Conservation (phyloP, 1,284 basidiomycete species). For the Leccinum fuscescens region DNA sequence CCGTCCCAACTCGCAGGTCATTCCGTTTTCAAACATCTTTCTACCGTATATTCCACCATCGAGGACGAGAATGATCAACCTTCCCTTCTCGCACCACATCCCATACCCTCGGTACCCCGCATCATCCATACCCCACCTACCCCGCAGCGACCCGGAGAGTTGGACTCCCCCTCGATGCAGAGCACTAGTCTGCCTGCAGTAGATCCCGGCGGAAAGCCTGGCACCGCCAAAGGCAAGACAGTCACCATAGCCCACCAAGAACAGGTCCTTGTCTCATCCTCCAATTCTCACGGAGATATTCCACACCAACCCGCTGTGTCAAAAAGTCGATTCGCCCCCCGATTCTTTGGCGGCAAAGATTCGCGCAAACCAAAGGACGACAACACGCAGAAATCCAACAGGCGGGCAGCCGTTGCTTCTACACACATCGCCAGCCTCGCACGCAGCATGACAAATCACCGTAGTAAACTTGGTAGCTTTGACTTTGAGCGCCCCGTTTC, state of each 20-base stretch:
- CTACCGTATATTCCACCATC: conserved; percentile 28
- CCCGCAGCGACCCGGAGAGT: conserved; percentile 33
- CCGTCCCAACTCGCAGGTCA: conserved; percentile 12
- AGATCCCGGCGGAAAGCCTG: conserved; percentile 10
- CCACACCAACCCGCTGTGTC: conserved; percentile 5
- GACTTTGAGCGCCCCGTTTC: conserved; percentile 67
- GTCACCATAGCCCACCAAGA: conserved; percentile 22
- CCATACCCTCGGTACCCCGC: conserved; percentile 26
- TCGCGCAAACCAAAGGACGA: conserved; percentile 22
- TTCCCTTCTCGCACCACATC: conserved; percentile 14
- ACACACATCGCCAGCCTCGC: not conserved
- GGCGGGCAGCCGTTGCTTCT: conserved; percentile 1
- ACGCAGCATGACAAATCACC: conserved; percentile 34
- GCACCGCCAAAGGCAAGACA: conserved; percentile 16
- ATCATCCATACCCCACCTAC: conserved; percentile 47
- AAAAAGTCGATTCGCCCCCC: conserved; percentile 31
- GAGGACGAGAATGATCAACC: conserved; percentile 24
- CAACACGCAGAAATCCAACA: conserved; percentile 21
- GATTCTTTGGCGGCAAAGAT: conserved; percentile 32
- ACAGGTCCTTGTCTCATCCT: conserved; percentile 28
- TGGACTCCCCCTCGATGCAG: conserved; percentile 7
- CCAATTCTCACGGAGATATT: conserved; percentile 16
- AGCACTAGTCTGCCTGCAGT: conserved; percentile 9
- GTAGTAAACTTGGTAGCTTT: conserved; percentile 62
- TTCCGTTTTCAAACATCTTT: conserved; percentile 12